phyloP scores from a whole-genome alignment of 257 asterid species.

The Verbena officinalis region DNA sequence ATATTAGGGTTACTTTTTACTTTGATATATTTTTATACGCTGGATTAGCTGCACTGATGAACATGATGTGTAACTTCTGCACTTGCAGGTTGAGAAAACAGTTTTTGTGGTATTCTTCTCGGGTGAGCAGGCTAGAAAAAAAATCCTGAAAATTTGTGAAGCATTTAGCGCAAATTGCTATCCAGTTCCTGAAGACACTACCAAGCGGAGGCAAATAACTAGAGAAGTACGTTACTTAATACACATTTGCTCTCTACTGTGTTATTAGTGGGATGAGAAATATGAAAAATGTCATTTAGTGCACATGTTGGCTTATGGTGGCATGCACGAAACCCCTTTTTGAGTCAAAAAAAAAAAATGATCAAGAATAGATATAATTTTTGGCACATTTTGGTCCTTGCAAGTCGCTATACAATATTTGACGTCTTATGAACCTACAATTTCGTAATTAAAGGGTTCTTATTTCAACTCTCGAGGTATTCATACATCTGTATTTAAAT shows the following conservation, averaged over 20 bases:
- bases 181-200: slow-evolving; percentile 84
- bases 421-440: slow-evolving; percentile 3
- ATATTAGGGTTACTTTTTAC: background rate
- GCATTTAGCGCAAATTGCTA: slow-evolving; percentile 93
- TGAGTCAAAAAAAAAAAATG: slow-evolving; percentile 2
- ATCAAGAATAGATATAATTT: background rate
- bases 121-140: slow-evolving; percentile 89
- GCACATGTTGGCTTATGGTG: slow-evolving; percentile 14
- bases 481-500: background rate
- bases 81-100: slow-evolving; percentile 80
- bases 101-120: slow-evolving; percentile 90
- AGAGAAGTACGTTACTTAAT: slow-evolving; percentile 67
- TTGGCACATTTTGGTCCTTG: slow-evolving; percentile 17
- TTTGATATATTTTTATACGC: background rate
- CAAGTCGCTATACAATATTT: background rate
- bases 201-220: slow-evolving; percentile 75
- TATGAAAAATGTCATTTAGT: slow-evolving; percentile 24
- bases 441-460: background rate
- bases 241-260: slow-evolving; percentile 23
- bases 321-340: slow-evolving; percentile 14
- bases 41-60: slow-evolving; percentile 1
- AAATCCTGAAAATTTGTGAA: slow-evolving; percentile 84
- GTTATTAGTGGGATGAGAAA: no score
- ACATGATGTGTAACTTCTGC: slow-evolving; percentile 29
- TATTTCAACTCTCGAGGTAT: background rate